A percentile compares a stretch with the other conserved stretches of the same genome.
Conservation (phyloP, 2,329 filamentous ascomycete genomes). For the Tolypocladium tropicale region DNA sequence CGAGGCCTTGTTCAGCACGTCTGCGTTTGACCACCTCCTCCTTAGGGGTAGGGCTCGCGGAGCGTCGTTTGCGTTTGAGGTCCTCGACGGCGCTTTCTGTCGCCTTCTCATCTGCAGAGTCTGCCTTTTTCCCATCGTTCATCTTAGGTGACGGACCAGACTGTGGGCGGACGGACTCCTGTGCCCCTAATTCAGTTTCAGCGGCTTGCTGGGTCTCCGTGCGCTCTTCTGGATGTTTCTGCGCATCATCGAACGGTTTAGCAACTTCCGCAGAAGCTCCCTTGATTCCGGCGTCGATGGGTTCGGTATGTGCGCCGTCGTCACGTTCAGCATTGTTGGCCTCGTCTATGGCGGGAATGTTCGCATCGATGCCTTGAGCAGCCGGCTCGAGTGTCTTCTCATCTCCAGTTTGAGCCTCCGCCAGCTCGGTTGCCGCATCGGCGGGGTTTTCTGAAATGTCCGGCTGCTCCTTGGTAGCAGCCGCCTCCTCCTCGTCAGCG, state of each 20-base stretch:
- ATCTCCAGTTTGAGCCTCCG: not conserved
- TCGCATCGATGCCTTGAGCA: not conserved
- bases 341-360: not conserved
- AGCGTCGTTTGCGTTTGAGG: slow-evolving; percentile 58
- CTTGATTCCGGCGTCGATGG: not conserved
- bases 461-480: slow-evolving; percentile 5
- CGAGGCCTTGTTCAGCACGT: slow-evolving; percentile 22
- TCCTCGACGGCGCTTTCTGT: slow-evolving; percentile 25
- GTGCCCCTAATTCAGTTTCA: not conserved
- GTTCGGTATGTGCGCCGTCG: not conserved
- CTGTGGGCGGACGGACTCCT: not conserved
- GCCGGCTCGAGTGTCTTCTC: not conserved
- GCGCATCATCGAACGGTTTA: too few species aligned
- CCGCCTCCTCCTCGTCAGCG: slow-evolving; percentile 10
- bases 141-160: not conserved
- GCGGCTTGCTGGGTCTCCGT: not conserved
- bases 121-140: not conserved
- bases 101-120: slow-evolving; percentile 5
- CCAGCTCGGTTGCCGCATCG: not conserved
- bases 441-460: not conserved
- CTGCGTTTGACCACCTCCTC: slow-evolving; percentile 44
- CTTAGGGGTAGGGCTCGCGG: slow-evolving; percentile 48
- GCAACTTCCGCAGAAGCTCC: not conserved
- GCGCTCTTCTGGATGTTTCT: not conserved
- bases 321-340: not conserved